Percentiles rank a stretch among this genome's conserved stretches.
Conservation (phyloP, 208 protist species). For the Spongospora subterranea region DNA sequence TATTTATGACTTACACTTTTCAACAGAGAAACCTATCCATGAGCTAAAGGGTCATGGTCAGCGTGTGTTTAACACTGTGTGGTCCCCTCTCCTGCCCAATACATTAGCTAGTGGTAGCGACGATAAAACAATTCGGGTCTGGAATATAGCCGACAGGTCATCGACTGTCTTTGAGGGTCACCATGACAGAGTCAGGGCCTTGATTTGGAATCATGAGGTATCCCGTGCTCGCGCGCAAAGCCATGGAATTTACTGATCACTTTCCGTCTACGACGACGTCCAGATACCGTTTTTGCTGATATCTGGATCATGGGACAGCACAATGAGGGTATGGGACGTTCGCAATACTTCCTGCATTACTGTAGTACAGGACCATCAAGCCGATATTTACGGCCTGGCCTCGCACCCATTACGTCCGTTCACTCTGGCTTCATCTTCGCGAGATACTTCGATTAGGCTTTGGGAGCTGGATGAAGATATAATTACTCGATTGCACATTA, state of each 20-base stretch:
- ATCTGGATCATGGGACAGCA: conserved; percentile 80
- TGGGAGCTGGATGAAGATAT: conserved; percentile 79
- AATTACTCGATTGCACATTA: not conserved
- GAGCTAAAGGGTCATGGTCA: conserved; percentile 75
- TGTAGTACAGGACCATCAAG: conserved; percentile 81
- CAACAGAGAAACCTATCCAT: not conserved
- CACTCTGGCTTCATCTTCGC: conserved; percentile 82
- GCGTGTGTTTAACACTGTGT: conserved; percentile 80
- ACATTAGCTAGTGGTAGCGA: conserved; percentile 83
- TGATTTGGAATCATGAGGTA: conserved; percentile 79
- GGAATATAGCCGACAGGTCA: conserved; percentile 71
- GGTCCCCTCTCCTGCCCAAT: conserved; percentile 78
- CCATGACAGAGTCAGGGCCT: conserved; percentile 76
- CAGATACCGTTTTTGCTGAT: conserved; percentile 82
- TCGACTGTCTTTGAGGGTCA: conserved; percentile 77
- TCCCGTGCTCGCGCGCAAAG: not conserved
- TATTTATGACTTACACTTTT: conserved; percentile 79
- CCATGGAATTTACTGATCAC: not conserved
- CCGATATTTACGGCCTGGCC: conserved; percentile 82
- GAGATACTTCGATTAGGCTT: conserved; percentile 84
- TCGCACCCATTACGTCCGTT: conserved; percentile 85
- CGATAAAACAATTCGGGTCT: conserved; percentile 86
- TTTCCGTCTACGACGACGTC: too few relatives aligned
- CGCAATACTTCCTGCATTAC: conserved; percentile 77
- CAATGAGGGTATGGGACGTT: conserved; percentile 87